Evolutionary conservation across 345 rosid species (phyloP), one percentile per base, ranked within the genome.

Genomic region (Eucalyptus melliodora): DNA sequence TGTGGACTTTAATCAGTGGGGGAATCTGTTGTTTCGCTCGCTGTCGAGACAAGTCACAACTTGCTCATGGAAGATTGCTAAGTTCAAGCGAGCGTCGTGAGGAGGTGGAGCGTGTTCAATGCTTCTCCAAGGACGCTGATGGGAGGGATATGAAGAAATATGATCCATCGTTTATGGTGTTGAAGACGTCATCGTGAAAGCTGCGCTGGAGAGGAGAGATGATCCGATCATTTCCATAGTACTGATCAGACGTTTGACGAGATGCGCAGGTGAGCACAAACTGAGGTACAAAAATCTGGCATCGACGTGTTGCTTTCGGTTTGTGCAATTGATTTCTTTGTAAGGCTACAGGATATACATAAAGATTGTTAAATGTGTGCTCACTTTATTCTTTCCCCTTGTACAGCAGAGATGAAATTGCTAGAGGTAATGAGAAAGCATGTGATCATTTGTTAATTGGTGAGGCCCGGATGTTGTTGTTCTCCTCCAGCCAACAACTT

Each of bases 401-500:
- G n/a, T 11, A 24, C 65, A 26, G 5, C n/a, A 11, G 65, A 23
- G 3, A 50, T 59, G 7, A 59, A 59, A 26, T 24, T 11, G n/a
- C 65, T 24, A 27, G 15, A 26, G 13, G n/a, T 59, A 26, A 27
- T 26, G 14, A 59, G 65, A 59, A 24, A 59, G 65, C 65, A 59
- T 59, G 12, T 59, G 30, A 59, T 59, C 27, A 26, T 59, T 9
- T 59, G n/a, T 11, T 12, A 11, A 26, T 59, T 59, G 13, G 65
- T 26, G 65, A 59, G 30, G n/a, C 65, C 13, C 0, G n/a, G 65
- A 97, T 96, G 51, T 50, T 50, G 51, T 15, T 50, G 51, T 50
- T 51, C 55, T 51, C 9, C 55, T 51, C 23, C 50, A 98, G 96
- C 90, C 90, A 93, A 49, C 98, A 98, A 67, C 95, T 97, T 87